Evolutionary conservation across 148 eudicot species (phyloP).

Genomic region (Polygonum maritimum): DNA sequence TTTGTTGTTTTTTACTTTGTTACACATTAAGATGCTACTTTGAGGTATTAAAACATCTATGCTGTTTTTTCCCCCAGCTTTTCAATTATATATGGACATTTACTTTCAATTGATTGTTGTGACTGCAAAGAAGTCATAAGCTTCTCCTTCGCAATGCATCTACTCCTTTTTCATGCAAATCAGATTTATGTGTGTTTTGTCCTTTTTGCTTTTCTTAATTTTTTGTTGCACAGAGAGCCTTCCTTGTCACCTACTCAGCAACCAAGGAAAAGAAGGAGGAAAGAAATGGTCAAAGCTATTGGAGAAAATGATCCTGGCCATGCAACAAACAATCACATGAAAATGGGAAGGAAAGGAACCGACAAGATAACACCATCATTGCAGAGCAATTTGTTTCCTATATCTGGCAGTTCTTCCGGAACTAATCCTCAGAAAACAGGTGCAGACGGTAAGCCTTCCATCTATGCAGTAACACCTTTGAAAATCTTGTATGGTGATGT

Average conservation of each 20-base stretch:
- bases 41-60: background rate
- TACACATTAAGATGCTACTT: background rate
- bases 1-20: background rate
- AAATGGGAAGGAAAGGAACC: slow-evolving; percentile 49
- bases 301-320: slow-evolving; percentile 17
- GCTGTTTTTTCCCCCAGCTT: background rate
- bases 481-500: slow-evolving; percentile 33
- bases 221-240: slow-evolving; percentile 34
- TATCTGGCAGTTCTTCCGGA: slow-evolving; percentile 34
- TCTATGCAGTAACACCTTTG: slow-evolving; percentile 24
- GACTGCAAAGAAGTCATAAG: background rate
- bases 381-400: slow-evolving; percentile 30
- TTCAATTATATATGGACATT: background rate
- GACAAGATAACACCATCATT: slow-evolving; percentile 31
- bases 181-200: background rate
- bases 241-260: slow-evolving; percentile 21
- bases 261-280: slow-evolving; percentile 12
- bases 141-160: background rate
- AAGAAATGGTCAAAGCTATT: background rate
- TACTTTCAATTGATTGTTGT: background rate
- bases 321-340: slow-evolving; percentile 43
- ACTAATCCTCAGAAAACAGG: slow-evolving; percentile 30
- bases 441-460: slow-evolving; percentile 27
- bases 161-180: background rate
- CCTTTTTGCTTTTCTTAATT: background rate